Evolutionary conservation across 1,139 yeast species (phyloP).

Genomic region (Zygotorulaspora mrakii): DNA sequence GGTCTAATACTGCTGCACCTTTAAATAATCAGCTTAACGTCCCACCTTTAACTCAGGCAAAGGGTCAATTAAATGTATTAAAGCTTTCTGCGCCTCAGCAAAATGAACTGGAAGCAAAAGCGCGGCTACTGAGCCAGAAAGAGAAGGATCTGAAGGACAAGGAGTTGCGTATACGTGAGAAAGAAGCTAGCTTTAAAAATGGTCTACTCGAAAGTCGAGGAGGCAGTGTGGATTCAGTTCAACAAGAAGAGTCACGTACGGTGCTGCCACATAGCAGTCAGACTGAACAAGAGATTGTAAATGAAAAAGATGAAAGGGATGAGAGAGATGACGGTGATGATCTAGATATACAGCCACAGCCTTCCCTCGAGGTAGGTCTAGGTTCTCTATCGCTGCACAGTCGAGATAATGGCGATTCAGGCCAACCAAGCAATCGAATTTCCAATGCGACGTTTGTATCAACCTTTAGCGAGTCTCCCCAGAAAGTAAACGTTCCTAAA

Average conservation of each 20-base stretch:
- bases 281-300: neutral
- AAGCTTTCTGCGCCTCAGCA: conserved; percentile 30
- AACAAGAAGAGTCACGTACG: too few species aligned
- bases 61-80: conserved; percentile 26
- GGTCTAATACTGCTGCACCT: conserved; percentile 13
- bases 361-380: conserved; percentile 25
- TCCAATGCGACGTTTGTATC: conserved; percentile 27
- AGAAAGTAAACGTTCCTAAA: conserved; percentile 12
- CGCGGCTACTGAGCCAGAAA: conserved; percentile 12
- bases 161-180: conserved; percentile 9
- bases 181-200: conserved; percentile 10
- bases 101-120: conserved; percentile 21
- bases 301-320: neutral
- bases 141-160: conserved; percentile 16
- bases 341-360: conserved; percentile 25
- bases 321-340: conserved; percentile 12
- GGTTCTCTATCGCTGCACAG: conserved; percentile 16
- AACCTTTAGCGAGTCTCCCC: conserved; percentile 28
- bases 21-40: conserved; percentile 11
- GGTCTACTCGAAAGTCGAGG: conserved; percentile 9
- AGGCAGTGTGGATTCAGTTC: neutral
- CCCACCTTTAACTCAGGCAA: conserved; percentile 9
- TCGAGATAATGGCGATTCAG: conserved; percentile 2
- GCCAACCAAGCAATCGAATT: conserved; percentile 16
- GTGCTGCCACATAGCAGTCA: too few species aligned